A percentile compares a stretch with the other conserved stretches of the same genome.
Conservation (phyloP, 2,329 filamentous ascomycete genomes). For the Aspergillus tubingensis region DNA sequence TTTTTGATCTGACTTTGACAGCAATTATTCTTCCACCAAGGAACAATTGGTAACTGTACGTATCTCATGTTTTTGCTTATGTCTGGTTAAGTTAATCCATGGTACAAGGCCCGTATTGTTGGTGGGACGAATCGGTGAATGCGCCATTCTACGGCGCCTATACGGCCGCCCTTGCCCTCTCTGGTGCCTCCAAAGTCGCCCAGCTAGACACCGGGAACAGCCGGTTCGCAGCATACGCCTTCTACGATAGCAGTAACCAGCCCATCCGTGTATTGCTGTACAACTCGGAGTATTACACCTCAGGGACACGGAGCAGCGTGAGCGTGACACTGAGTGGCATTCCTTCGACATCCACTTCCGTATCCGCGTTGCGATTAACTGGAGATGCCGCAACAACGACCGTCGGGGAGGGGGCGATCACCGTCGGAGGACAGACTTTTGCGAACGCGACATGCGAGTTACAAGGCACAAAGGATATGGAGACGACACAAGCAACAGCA, state of each 20-base stretch:
- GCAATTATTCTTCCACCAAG: constrained; percentile 52
- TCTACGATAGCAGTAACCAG: constrained; percentile 40
- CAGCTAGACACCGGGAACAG: constrained; percentile 49
- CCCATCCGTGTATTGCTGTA: constrained; percentile 46
- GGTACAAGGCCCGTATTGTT: constrained; percentile 47
- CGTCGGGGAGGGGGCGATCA: constrained; percentile 47
- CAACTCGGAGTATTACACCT: constrained; percentile 36
- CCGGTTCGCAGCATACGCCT: constrained; percentile 51
- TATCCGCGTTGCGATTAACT: constrained; percentile 50
- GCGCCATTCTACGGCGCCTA: constrained; percentile 57
- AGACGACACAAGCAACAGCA: constrained; percentile 24
- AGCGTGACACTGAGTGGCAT: constrained; percentile 49
- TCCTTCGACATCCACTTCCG: constrained; percentile 27
- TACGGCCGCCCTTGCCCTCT: constrained; percentile 50
- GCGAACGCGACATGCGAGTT: constrained; percentile 49
- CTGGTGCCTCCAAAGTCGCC: constrained; percentile 47
- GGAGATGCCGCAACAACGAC: constrained; percentile 48
- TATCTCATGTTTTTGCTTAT: constrained; percentile 5
- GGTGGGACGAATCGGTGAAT: constrained; percentile 52
- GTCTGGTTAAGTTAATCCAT: neutral
- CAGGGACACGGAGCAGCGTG: constrained; percentile 31
- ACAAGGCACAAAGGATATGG: constrained; percentile 36
- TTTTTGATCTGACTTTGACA: constrained; percentile 9
- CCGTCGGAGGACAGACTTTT: constrained; percentile 52
- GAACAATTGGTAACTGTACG: constrained; percentile 55